Evolutionary conservation across 1,139 yeast species (phyloP).

Genomic region (Yamadazyma membranifaciens): DNA sequence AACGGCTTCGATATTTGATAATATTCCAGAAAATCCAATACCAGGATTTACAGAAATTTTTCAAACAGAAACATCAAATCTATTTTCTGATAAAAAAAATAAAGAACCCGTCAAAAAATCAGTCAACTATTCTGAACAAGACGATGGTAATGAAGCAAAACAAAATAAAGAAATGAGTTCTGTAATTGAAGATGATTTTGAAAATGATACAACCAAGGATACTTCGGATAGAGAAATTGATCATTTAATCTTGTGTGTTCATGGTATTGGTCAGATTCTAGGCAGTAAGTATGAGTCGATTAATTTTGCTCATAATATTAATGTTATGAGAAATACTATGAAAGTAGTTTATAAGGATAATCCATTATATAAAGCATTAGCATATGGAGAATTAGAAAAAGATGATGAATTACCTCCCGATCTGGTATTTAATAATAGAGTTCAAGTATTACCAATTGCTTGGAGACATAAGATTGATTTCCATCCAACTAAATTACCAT

Average conservation of each 20-base stretch:
- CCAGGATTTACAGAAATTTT: constrained; percentile 32
- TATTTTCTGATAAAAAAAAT: constrained; percentile 16
- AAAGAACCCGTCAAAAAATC: constrained; percentile 13
- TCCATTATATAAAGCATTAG: constrained; percentile 37
- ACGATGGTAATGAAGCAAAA: constrained; percentile 11
- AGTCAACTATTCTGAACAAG: constrained; percentile 13
- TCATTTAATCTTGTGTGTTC: constrained; percentile 81
- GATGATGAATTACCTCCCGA: constrained; percentile 14
- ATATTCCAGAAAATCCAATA: constrained; percentile 24
- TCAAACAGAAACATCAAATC: constrained; percentile 27
- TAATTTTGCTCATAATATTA: constrained; percentile 84
- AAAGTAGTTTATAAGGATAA: constrained; percentile 53
- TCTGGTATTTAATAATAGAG: constrained; percentile 47
- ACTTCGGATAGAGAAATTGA: constrained; percentile 58
- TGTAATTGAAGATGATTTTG: constrained; percentile 54
- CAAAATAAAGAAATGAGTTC: constrained; percentile 33
- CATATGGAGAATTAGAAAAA: constrained; percentile 19
- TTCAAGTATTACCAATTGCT: constrained; percentile 75
- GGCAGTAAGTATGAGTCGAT: constrained; percentile 78
- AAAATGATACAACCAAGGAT: constrained; percentile 30
- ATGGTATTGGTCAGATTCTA: constrained; percentile 90
- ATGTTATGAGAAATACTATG: constrained; percentile 64
- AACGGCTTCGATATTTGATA: constrained; percentile 27
- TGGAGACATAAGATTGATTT: constrained; percentile 76
- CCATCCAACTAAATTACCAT: constrained; percentile 40